A percentile compares a stretch with the other conserved stretches of the same genome.
Conservation (phyloP, 139 green algal genomes). For the Pseudopediastrum boryanum region DNA sequence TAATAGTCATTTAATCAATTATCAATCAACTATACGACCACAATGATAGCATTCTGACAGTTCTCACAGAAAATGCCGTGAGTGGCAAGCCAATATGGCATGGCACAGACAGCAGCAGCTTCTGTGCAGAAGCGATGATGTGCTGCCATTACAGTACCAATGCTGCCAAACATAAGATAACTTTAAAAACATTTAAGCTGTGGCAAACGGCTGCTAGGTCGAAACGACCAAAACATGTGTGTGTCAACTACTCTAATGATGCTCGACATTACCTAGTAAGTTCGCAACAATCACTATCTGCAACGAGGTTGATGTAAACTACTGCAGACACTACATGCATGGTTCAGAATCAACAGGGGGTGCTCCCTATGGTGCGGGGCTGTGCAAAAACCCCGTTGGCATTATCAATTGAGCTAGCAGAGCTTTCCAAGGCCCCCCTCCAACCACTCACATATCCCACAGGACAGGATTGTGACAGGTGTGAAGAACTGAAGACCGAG, state of each 20-base stretch:
- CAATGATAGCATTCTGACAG: too few species aligned
- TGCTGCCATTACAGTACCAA: too few species aligned
- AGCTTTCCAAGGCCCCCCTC: background rate
- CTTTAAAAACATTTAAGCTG: too few species aligned
- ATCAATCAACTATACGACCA: background rate
- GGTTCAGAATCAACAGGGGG: background rate
- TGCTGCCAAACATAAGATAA: too few species aligned
- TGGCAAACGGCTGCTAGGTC: too few species aligned
- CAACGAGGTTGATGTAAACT: background rate
- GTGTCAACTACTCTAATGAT: too few species aligned
- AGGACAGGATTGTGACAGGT: conserved; percentile 8
- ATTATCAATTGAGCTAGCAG: background rate
- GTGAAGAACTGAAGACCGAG: conserved; percentile 29
- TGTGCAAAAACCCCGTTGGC: background rate
- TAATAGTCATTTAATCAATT: background rate
- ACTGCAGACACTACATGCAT: background rate
- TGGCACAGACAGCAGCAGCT: too few species aligned
- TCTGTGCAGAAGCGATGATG: too few species aligned
- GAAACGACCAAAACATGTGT: too few species aligned
- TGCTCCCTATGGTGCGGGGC: background rate
- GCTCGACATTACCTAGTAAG: too few species aligned
- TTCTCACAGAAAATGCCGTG: too few species aligned
- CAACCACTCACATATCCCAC: background rate
- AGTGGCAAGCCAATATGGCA: too few species aligned
- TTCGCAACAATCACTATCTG: background rate